Evolutionary conservation across 2,329 filamentous ascomycete species (phyloP), one percentile per base, ranked within the genome.

Genomic region (Phialemoniopsis sp.): DNA sequence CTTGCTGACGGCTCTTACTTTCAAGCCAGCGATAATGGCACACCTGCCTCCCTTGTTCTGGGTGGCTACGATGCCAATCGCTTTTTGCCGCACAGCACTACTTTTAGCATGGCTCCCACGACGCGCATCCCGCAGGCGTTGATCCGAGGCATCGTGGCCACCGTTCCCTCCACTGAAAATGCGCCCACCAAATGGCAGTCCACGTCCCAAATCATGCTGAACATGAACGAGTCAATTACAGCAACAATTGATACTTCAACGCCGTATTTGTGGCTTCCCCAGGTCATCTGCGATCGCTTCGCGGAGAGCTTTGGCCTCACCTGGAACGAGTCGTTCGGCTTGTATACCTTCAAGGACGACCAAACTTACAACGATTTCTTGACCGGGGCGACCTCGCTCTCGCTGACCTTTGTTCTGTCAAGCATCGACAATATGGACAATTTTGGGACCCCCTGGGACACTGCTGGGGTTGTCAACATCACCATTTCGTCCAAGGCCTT

Each of bases 61-160:
- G 85, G 86, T 16, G 85, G 86, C 19, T 87, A 82, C 53, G 85
- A 89, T 54, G 58, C 68, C 12, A 72, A 75, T 32, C 73, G 82
- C 32, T 79, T 85, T 42, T 64, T 76, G 26, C 62, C 70, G 2
- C 85, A 88, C 54, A 64, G 80, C 39, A 66, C 71, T 12, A 67
- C 67, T 2, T 88, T 88, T 56, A 70, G 63, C 34, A 57, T 82
- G n/a, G 65, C 70, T 29, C 63, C 78, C 32, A 64, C 68, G 13
- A 66, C 72, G 34, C 72, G 79, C 50, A 69, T 78, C 36, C 76
- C 80, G 28, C 67, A 75, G 36, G 72, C 81, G 44, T 60, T 81
- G 14, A 68, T 87, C 16, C 72, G 83, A n/a, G 76, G 72, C 16
- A 72, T 80, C 37, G 66, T 64, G 13, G 63, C 72, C 10, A 56